These are phyloP conservation scores for Phytopythium chamaehyphon DNA, from an alignment of 352 stramenopile genomes.

Conservation along the genomic window DNA sequence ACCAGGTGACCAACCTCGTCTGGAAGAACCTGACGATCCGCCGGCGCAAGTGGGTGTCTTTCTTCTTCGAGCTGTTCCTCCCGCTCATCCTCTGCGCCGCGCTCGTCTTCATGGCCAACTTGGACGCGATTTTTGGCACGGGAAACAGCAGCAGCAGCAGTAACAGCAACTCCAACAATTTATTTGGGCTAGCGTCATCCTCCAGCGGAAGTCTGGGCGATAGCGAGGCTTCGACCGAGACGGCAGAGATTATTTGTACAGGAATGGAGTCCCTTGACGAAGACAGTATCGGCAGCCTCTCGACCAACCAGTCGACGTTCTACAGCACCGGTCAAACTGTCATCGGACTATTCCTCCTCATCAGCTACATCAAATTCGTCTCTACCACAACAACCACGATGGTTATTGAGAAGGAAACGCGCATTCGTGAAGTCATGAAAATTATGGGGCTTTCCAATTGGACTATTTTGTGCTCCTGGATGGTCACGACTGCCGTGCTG, in stretches of 20 bases:
- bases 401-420: slow-evolving; percentile 80
- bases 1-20: slow-evolving; percentile 56
- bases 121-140: slow-evolving; percentile 41
- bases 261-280: slow-evolving; percentile 18
- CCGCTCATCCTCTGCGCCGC: slow-evolving; percentile 44
- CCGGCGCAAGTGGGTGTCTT: slow-evolving; percentile 32
- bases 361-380: slow-evolving; percentile 52
- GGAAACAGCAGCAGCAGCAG: slow-evolving; percentile 13
- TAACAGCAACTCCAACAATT: no score
- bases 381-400: slow-evolving; percentile 66
- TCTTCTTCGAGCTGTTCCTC: slow-evolving; percentile 57
- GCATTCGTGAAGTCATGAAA: slow-evolving; percentile 78
- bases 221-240: slow-evolving; percentile 12
- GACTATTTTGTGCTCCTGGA: slow-evolving; percentile 59
- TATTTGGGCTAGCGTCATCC: no score
- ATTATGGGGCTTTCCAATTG: slow-evolving; percentile 75
- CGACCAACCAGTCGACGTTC: slow-evolving; percentile 47
- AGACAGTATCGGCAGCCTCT: slow-evolving; percentile 29
- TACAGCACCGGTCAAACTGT: slow-evolving; percentile 59
- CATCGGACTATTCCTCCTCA: slow-evolving; percentile 52
- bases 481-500: slow-evolving; percentile 39
- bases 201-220: not conserved
- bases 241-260: slow-evolving; percentile 30
- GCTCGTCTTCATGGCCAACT: slow-evolving; percentile 59
- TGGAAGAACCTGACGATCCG: slow-evolving; percentile 72